Evolutionary conservation across 331 rosid genomes (phyloP).

Genomic region (Rhamnella rubrinervis): DNA sequence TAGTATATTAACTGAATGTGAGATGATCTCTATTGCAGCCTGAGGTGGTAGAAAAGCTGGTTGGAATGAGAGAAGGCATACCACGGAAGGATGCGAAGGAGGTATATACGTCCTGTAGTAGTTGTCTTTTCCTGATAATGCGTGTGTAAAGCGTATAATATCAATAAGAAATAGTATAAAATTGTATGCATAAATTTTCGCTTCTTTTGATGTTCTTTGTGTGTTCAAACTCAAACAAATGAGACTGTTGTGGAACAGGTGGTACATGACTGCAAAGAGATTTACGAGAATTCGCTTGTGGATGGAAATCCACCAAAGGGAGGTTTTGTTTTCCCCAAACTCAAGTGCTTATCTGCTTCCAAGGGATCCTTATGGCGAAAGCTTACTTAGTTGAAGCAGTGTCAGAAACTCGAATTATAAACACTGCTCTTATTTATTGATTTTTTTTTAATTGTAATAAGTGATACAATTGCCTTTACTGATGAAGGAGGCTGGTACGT

Average conservation of each 20-base stretch:
- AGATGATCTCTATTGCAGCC: constrained; percentile 43
- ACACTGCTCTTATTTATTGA: no score
- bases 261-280: constrained; percentile 96
- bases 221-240: neutral
- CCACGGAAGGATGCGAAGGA: constrained; percentile 97
- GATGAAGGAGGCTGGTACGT: constrained; percentile 42
- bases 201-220: no score
- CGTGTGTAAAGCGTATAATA: neutral
- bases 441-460: neutral
- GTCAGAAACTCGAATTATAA: no score
- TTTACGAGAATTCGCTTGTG: constrained; percentile 78
- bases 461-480: constrained; percentile 55
- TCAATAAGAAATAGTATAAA: no score
- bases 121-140: neutral
- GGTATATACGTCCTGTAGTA: constrained; percentile 43
- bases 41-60: constrained; percentile 96
- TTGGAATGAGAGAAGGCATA: constrained; percentile 89
- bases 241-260: constrained; percentile 48
- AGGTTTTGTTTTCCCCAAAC: constrained; percentile 83
- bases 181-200: no score
- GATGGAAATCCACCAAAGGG: constrained; percentile 74
- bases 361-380: constrained; percentile 83
- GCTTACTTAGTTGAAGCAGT: constrained; percentile 41
- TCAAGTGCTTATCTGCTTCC: constrained; percentile 63
- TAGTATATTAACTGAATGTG: no score